A percentile compares a stretch with the other conserved stretches of the same genome.
These are phyloP conservation scores for Pichia sp. DNA, from an alignment of 1,139 yeast genomes.

Conservation along the genomic window DNA sequence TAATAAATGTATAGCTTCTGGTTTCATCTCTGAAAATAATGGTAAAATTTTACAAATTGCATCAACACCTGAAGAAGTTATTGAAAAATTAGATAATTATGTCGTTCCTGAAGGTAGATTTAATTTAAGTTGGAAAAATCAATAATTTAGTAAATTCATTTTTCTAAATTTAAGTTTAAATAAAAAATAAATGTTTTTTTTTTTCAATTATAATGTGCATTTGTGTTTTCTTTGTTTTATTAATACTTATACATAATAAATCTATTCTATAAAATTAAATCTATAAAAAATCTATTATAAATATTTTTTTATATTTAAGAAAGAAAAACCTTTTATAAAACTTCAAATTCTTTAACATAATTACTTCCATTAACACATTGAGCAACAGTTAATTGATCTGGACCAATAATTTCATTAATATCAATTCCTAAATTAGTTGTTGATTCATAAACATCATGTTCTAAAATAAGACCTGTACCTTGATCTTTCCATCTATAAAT, in stretches of 20 bases:
- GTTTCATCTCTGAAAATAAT: slow-evolving; percentile 64
- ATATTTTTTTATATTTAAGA: background rate
- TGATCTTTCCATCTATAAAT: slow-evolving; percentile 46
- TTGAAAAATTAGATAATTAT: slow-evolving; percentile 55
- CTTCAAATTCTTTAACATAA: slow-evolving; percentile 26
- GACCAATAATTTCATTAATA: slow-evolving; percentile 46
- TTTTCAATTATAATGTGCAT: no score
- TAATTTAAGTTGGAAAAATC: slow-evolving; percentile 62
- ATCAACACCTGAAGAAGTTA: slow-evolving; percentile 57
- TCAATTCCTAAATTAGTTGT: slow-evolving; percentile 69
- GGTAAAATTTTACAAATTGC: slow-evolving; percentile 69
- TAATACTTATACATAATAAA: no score
- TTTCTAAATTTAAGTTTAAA: background rate
- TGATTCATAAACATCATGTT: slow-evolving; percentile 67
- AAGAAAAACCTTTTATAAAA: background rate
- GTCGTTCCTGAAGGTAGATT: slow-evolving; percentile 69
- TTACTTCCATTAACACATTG: slow-evolving; percentile 67
- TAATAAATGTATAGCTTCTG: slow-evolving; percentile 48
- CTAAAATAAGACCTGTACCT: slow-evolving; percentile 62
- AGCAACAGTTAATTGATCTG: slow-evolving; percentile 69
- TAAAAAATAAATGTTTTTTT: no score
- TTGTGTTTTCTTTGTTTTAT: no score
- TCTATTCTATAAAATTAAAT: no score
- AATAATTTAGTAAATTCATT: slow-evolving; percentile 14
- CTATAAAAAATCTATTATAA: background rate